phyloP scores from a whole-genome alignment of 179 eudicot species.

The Gypsophila paniculata region DNA sequence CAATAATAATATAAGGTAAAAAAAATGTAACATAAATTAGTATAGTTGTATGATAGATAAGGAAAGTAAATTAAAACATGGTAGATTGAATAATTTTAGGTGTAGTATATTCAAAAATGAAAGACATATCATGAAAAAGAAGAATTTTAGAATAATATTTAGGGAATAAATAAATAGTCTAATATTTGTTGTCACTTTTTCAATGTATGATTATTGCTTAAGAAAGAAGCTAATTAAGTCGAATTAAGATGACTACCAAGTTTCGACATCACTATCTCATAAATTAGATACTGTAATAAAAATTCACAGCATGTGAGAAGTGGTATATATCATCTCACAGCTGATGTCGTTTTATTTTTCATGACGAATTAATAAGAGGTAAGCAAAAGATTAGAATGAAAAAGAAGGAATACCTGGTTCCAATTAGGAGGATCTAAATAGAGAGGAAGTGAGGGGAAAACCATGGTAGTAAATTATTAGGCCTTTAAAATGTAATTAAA shows the following conservation, averaged over 20 bases:
- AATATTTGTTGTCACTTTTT: neutral
- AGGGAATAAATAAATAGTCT: neutral
- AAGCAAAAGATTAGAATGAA: neutral
- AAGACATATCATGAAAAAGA: conserved; percentile 16
- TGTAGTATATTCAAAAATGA: conserved; percentile 38
- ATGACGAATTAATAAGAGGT: neutral
- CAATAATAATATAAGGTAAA: neutral
- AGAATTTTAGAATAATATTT: conserved; percentile 14
- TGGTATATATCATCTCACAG: too few species aligned
- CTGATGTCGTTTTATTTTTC: too few species aligned
- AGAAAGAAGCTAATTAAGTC: conserved; percentile 24
- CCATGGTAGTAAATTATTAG: conserved; percentile 34
- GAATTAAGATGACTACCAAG: conserved; percentile 10
- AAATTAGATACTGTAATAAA: too few species aligned
- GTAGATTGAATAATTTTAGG: neutral
- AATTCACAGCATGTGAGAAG: too few species aligned
- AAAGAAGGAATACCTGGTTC: conserved; percentile 57
- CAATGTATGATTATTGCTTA: conserved; percentile 8
- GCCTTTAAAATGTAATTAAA: neutral
- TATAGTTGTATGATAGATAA: neutral
- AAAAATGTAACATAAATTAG: neutral
- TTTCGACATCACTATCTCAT: too few species aligned
- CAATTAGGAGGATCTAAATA: conserved; percentile 86
- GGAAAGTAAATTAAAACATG: neutral
- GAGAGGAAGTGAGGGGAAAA: conserved; percentile 64